Percentiles rank a stretch among this genome's conserved stretches.
phyloP scores from a whole-genome alignment of 2,329 filamentous ascomycete species.

The Gliomastix tumulicola region DNA sequence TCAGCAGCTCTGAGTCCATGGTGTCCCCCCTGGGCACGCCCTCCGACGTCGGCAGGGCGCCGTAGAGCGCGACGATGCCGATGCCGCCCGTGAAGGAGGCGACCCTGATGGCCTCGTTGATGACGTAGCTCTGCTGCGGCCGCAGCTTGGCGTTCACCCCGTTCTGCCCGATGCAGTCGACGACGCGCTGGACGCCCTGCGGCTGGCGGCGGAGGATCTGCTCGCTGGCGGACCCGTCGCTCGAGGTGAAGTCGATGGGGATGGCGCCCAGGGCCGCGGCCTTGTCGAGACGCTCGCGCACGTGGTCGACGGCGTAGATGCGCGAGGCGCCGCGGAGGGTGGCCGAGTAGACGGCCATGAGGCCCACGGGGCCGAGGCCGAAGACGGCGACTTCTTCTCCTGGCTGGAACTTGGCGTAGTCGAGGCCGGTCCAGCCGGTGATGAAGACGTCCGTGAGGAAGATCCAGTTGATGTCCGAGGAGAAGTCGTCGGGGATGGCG shows the following conservation, averaged over 20 bases:
- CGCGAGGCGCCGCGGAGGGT: conserved; percentile 51
- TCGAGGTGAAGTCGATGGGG: conserved; percentile 58
- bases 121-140: conserved; percentile 9
- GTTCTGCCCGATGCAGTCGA: conserved; percentile 12
- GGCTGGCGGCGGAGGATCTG: conserved; percentile 14
- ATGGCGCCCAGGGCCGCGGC: conserved; percentile 56
- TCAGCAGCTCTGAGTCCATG: not conserved
- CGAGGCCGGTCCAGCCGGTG: conserved; percentile 47
- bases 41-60: not conserved
- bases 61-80: not conserved
- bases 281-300: conserved; percentile 48
- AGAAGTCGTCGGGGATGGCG: conserved; percentile 30
- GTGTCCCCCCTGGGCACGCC: not conserved
- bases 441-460: conserved; percentile 1
- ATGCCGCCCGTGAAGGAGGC: not conserved
- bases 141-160: conserved; percentile 10
- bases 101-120: not conserved
- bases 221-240: conserved; percentile 50
- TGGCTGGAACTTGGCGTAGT: conserved; percentile 48
- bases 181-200: conserved; percentile 10
- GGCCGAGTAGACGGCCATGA: conserved; percentile 60
- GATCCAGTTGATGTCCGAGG: not conserved
- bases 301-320: conserved; percentile 57
- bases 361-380: conserved; percentile 55
- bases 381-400: conserved; percentile 59